Evolutionary conservation across 2,329 filamentous ascomycete genomes (phyloP).

Genomic region (Apiospora koreana): DNA sequence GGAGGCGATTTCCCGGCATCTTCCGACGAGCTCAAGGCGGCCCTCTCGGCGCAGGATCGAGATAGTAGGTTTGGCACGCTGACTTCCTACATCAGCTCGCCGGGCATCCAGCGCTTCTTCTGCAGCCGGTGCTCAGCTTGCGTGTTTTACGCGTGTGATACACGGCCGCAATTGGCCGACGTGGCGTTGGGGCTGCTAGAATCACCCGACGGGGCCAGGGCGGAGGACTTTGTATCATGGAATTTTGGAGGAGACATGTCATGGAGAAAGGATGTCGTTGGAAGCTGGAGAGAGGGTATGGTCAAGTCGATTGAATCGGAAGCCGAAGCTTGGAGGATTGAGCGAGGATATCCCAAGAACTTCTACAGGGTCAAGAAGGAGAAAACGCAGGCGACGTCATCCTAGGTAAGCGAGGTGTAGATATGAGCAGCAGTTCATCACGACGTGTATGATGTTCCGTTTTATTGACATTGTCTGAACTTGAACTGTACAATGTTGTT

Average conservation of each 20-base stretch:
- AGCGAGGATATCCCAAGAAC: constrained; percentile 34
- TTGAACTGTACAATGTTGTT: too few species aligned
- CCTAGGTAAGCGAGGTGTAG: neutral
- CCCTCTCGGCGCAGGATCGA: constrained; percentile 29
- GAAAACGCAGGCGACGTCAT: constrained; percentile 10
- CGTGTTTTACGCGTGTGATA: constrained; percentile 45
- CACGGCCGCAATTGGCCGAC: constrained; percentile 41
- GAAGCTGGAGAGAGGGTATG: constrained; percentile 42
- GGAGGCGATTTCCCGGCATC: constrained; percentile 30
- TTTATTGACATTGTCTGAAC: too few species aligned
- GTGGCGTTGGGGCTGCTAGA: constrained; percentile 46
- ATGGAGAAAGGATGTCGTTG: constrained; percentile 36
- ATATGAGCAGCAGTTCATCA: too few species aligned
- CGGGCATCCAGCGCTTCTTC: constrained; percentile 48
- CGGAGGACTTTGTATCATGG: constrained; percentile 47
- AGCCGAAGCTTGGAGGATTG: constrained; percentile 36
- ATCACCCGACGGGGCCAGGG: constrained; percentile 45
- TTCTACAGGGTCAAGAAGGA: constrained; percentile 29
- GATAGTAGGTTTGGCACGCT: constrained; percentile 45
- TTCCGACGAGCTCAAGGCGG: constrained; percentile 33
- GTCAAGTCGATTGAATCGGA: constrained; percentile 33
- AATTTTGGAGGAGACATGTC: constrained; percentile 34
- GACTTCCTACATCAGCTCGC: constrained; percentile 43
- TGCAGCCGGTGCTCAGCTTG: constrained; percentile 48
- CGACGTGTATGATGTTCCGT: too few species aligned